Evolutionary conservation across 306 rosid genomes (phyloP).

Genomic region (Cucumis sativus): Cucumber_9930_V3 NC_026656.2:19602501-19603000

Average conservation of each 20-base stretch:
- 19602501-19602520: slow-evolving; percentile 38
- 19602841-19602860: slow-evolving; percentile 61
- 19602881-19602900: slow-evolving; percentile 45
- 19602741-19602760: slow-evolving; percentile 55
- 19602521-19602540: slow-evolving; percentile 18
- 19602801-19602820: slow-evolving; percentile 72
- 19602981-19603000: no score
- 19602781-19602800: slow-evolving; percentile 57
- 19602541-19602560: slow-evolving; percentile 64
- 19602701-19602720: background rate
- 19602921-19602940: background rate
- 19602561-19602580: slow-evolving; percentile 51
- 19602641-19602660: background rate
- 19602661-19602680: no score
- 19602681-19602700: no score
- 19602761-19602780: slow-evolving; percentile 62
- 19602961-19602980: no score
- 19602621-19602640: slow-evolving; percentile 84
- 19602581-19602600: slow-evolving; percentile 54
- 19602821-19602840: slow-evolving; percentile 47
- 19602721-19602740: slow-evolving; percentile 67
- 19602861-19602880: slow-evolving; percentile 70
- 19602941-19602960: background rate
- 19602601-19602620: slow-evolving; percentile 76
- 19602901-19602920: slow-evolving; percentile 7